Conservation (phyloP, 2,329 filamentous ascomycete genomes). For the Seiridium unicorne region DNA sequence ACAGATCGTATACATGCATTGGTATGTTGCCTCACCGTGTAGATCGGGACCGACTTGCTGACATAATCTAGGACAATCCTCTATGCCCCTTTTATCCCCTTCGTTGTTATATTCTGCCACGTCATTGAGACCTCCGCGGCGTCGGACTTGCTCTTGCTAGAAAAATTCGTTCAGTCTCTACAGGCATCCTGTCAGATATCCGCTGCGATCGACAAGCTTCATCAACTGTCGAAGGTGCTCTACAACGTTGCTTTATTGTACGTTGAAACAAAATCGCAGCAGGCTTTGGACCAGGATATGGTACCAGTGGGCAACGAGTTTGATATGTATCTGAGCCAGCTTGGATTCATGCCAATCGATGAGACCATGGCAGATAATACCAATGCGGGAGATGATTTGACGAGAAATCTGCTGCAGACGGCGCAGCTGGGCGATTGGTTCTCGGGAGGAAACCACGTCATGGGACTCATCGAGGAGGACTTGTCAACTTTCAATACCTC, state of each 20-base stretch:
- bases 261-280: constrained; percentile 48
- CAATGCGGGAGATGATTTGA: background rate
- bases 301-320: constrained; percentile 28
- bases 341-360: constrained; percentile 30
- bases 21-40: constrained; percentile 28
- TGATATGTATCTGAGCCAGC: constrained; percentile 29
- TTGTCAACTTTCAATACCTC: constrained; percentile 26
- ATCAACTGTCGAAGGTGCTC: constrained; percentile 57
- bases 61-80: constrained; percentile 36
- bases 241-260: constrained; percentile 58
- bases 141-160: constrained; percentile 43
- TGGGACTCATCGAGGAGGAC: constrained; percentile 30
- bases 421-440: constrained; percentile 32
- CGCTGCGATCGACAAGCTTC: constrained; percentile 51
- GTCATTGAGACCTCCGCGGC: constrained; percentile 43
- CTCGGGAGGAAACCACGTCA: constrained; percentile 29
- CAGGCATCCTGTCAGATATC: constrained; percentile 43
- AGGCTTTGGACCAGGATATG: constrained; percentile 29
- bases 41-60: constrained; percentile 9
- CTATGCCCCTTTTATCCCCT: constrained; percentile 52
- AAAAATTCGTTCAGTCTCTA: constrained; percentile 50
- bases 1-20: constrained; percentile 42
- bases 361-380: constrained; percentile 5
- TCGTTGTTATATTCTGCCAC: constrained; percentile 51
- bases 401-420: constrained; percentile 18